Evolutionary conservation across 345 rosid genomes (phyloP), one percentile per base, ranked within the genome.

Genomic region (Viola odorata): DNA sequence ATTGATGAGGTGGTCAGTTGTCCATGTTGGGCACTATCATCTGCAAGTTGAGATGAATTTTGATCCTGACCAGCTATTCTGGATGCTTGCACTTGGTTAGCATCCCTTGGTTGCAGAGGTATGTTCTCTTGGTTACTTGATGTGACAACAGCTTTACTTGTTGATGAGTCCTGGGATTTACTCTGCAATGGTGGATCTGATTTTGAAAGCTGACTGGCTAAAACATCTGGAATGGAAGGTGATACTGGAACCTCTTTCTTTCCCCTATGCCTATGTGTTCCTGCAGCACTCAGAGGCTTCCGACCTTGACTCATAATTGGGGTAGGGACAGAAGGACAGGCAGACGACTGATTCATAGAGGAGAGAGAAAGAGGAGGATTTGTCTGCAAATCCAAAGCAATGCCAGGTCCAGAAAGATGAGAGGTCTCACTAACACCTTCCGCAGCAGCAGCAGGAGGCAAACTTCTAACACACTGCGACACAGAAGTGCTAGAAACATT

Each of bases 221-320:
- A 73, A 72, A 61, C 82, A 74, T 81, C 86, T 54, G 80, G 67
- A 71, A 63, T 60, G 63, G 63, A 60, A 62, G 81, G 59, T 52
- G 63, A 62, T 44, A 70, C 66, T 56, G 67, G 67, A 12, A 53
- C 73, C 59, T 71, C 77, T 63, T 84, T 84, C 80, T 73, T 82
- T 69, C 96, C 96, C 73, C 85, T 73, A 58, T 85, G 86, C 10
- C 82, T 76, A 7, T 84, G 61, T 63, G 77, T 53, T 71, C 75
- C 87, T 11, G 64, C 69, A 45, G 66, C 85, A 75, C 64, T 76
- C 60, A 61, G 78, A 62, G 65, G 66, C 70, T 75, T 81, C 41
- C 70, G 79, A 56, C 82, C 82, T 69, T 66, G 84, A 69, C 77
- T 74, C 63, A 60, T 78, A 12, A 58, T 58, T 58, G 68, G 78